A percentile compares a stretch with the other conserved stretches of the same genome.
Evolutionary conservation across 495 filamentous ascomycete species (phyloP).

Genomic region (Penicillium crystallinum): DNA sequence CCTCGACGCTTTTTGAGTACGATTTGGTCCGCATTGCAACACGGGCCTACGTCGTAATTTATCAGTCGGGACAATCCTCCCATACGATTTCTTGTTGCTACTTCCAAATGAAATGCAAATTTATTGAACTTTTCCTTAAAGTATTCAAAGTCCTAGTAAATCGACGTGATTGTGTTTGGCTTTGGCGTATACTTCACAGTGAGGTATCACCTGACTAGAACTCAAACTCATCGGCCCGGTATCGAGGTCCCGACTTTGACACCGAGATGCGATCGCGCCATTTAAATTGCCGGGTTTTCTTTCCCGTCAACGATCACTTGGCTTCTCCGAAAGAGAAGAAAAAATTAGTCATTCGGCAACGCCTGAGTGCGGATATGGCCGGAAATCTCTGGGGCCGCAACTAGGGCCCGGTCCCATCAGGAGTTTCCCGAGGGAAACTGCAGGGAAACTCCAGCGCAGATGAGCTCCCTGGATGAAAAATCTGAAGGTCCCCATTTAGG

Average conservation of each 20-base stretch:
- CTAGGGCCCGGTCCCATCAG: slow-evolving; percentile 6
- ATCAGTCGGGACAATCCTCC: slow-evolving; percentile 41
- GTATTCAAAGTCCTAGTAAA: no score
- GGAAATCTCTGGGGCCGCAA: slow-evolving; percentile 24
- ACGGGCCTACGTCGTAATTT: slow-evolving; percentile 49
- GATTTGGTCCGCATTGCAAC: slow-evolving; percentile 34
- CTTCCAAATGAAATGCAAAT: no score
- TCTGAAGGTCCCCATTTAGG: background rate
- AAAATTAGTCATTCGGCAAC: slow-evolving; percentile 8
- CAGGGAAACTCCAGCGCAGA: background rate
- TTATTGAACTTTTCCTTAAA: no score
- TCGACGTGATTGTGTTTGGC: no score
- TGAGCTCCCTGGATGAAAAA: background rate
- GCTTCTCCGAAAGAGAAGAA: background rate
- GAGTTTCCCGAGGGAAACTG: slow-evolving; percentile 19
- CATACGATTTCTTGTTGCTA: background rate
- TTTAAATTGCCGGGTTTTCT: background rate
- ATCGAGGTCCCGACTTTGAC: background rate
- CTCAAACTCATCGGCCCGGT: background rate
- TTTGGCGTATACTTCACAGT: background rate
- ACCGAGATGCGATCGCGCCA: slow-evolving; percentile 6
- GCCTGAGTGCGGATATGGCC: slow-evolving; percentile 19
- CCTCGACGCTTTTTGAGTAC: slow-evolving; percentile 54
- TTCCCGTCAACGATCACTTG: background rate
- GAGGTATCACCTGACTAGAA: background rate